Evolutionary conservation across 2,329 filamentous ascomycete species (phyloP).

Genomic region (Fusarium sp.): DNA sequence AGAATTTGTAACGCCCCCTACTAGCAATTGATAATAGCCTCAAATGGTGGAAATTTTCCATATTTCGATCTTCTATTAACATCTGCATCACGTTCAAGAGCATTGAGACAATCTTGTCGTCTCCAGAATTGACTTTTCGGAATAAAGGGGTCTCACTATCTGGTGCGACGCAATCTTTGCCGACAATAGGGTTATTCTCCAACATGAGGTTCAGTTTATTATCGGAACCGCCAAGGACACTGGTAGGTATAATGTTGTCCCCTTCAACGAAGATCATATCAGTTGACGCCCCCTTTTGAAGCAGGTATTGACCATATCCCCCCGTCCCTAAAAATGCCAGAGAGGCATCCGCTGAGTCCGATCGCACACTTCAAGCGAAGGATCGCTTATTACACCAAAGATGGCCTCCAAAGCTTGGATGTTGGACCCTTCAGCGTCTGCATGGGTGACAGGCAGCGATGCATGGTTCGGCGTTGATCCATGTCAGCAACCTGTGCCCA

Average conservation of each 20-base stretch:
- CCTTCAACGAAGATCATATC: constrained; percentile 16
- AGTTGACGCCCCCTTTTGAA: constrained; percentile 29
- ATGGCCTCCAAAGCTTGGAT: constrained; percentile 28
- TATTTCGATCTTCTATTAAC: constrained; percentile 22
- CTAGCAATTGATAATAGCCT: constrained; percentile 25
- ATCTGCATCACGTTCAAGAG: constrained; percentile 33
- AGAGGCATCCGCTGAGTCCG: constrained; percentile 25
- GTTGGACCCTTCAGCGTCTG: constrained; percentile 31
- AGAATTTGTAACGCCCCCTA: constrained; percentile 15
- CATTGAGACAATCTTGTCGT: constrained; percentile 10
- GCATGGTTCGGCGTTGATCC: neutral
- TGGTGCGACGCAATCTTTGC: constrained; percentile 18
- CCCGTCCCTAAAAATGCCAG: constrained; percentile 30
- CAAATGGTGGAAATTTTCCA: constrained; percentile 23
- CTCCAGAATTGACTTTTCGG: constrained; percentile 14
- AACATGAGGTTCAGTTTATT: constrained; percentile 28
- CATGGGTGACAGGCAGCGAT: constrained; percentile 20
- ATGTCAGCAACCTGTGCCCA: neutral
- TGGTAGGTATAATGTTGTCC: constrained; percentile 26
- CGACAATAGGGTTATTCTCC: constrained; percentile 28
- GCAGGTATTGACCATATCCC: constrained; percentile 35
- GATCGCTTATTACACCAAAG: constrained; percentile 3
- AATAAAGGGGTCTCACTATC: constrained; percentile 31
- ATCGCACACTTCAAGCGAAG: constrained; percentile 29
- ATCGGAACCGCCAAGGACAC: constrained; percentile 27